phyloP scores from a whole-genome alignment of 306 rosid genomes.

The Ormosia emarginata region DNA sequence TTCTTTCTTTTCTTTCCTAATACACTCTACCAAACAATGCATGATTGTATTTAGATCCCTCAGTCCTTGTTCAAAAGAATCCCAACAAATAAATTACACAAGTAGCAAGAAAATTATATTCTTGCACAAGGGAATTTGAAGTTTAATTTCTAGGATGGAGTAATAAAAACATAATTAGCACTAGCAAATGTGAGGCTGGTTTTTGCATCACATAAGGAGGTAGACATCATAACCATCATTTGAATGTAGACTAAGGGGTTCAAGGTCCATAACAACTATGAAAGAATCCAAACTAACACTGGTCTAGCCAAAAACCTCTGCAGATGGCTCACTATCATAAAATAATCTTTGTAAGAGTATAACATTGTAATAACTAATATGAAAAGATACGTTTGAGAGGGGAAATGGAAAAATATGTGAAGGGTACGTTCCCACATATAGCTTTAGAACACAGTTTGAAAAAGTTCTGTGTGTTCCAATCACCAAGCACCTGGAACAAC shows the following conservation, averaged over 20 bases:
- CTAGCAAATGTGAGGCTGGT: slow-evolving; percentile 1
- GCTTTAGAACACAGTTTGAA: not conserved
- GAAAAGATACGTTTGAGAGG: not conserved
- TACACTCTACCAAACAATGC: not conserved
- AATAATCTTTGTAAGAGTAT: not conserved
- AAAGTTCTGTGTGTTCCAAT: not conserved
- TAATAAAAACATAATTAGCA: not conserved
- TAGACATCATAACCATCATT: not conserved
- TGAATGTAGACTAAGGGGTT: not conserved
- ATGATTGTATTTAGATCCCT: not conserved
- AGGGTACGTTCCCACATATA: not conserved
- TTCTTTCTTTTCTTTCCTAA: slow-evolving; percentile 2
- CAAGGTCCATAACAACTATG: slow-evolving; percentile 12
- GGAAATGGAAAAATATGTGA: not conserved
- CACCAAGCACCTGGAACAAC: not conserved
- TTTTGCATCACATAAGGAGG: not conserved
- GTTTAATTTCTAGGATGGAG: not conserved
- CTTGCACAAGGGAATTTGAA: not conserved
- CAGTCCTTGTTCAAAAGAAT: not conserved
- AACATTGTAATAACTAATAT: not conserved
- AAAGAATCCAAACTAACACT: slow-evolving; percentile 2
- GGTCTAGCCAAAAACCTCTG: not conserved
- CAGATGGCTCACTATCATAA: not conserved
- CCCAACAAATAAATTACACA: too few species aligned
- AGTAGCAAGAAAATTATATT: slow-evolving; percentile 6